These are phyloP conservation scores for Stellera chamaejasme DNA, from an alignment of 345 rosid genomes.

Conservation along the genomic window DNA sequence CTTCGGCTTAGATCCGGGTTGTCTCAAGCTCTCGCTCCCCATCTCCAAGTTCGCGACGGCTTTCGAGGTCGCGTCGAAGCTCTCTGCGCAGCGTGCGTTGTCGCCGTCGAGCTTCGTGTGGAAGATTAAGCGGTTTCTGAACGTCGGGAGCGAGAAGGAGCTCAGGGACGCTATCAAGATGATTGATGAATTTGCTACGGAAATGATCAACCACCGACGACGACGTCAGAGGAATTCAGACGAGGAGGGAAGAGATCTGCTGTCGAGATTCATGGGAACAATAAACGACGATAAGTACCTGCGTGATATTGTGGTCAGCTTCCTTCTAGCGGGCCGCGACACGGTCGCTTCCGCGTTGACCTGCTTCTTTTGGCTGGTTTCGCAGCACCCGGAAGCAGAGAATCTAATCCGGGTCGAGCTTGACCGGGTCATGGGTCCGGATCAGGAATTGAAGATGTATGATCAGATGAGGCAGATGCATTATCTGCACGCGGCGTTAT, in stretches of 20 bases:
- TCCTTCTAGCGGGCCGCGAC: slow-evolving; percentile 73
- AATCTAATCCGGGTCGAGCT: slow-evolving; percentile 39
- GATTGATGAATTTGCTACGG: slow-evolving; percentile 39
- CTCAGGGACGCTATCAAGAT: slow-evolving; percentile 39
- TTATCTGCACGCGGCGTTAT: slow-evolving; percentile 47
- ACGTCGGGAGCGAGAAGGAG: slow-evolving; percentile 51
- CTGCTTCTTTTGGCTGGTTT: slow-evolving; percentile 51
- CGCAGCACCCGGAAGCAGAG: slow-evolving; percentile 38
- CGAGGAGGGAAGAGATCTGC: slow-evolving; percentile 33
- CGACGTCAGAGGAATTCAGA: background rate
- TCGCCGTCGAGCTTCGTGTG: slow-evolving; percentile 36
- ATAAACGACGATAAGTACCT: slow-evolving; percentile 46
- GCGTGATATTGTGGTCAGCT: slow-evolving; percentile 58
- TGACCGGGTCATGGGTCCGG: slow-evolving; percentile 27
- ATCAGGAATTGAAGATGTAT: slow-evolving; percentile 17
- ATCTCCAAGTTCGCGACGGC: slow-evolving; percentile 42
- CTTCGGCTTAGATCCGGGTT: slow-evolving; percentile 59
- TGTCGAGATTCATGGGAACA: slow-evolving; percentile 60
- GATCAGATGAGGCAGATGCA: slow-evolving; percentile 43
- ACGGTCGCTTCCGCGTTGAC: slow-evolving; percentile 64
- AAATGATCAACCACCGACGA: slow-evolving; percentile 30
- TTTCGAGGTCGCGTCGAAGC: slow-evolving; percentile 46
- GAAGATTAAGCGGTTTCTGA: slow-evolving; percentile 44
- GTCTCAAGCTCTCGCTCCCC: slow-evolving; percentile 40
- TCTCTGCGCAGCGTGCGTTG: slow-evolving; percentile 44